A percentile compares a stretch with the other conserved stretches of the same genome.
phyloP scores from a whole-genome alignment of 2,329 filamentous ascomycete genomes.

The Lasiodiplodia theobromae region DNA sequence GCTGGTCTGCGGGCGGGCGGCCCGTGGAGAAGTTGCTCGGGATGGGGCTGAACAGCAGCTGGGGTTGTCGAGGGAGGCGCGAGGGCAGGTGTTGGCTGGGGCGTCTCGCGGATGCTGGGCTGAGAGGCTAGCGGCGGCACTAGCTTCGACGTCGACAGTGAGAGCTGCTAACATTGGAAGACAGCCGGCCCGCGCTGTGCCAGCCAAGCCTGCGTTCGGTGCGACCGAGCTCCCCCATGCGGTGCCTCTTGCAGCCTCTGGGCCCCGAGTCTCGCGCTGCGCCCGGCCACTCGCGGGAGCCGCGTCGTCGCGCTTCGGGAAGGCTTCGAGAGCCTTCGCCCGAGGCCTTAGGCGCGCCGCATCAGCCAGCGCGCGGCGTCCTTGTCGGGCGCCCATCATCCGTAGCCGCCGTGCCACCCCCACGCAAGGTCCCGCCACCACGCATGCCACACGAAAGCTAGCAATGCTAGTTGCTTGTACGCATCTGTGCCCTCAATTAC shows the following conservation, averaged over 20 bases:
- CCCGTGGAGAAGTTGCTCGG: slow-evolving; percentile 23
- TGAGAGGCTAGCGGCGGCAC: slow-evolving; percentile 19
- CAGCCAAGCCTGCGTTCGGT: not conserved
- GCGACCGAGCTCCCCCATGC: slow-evolving; percentile 11
- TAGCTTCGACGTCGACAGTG: not conserved
- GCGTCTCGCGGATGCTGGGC: slow-evolving; percentile 6
- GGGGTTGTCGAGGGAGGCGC: slow-evolving; percentile 14
- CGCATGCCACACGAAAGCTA: not conserved
- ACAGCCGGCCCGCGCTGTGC: not conserved
- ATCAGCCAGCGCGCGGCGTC: not conserved
- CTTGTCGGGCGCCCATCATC: slow-evolving; percentile 3
- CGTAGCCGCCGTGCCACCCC: not conserved
- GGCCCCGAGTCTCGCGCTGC: slow-evolving; percentile 2
- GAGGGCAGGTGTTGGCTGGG: slow-evolving; percentile 24
- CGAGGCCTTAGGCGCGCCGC: slow-evolving; percentile 2
- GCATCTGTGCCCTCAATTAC: slow-evolving; percentile 6
- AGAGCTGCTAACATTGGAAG: slow-evolving; percentile 18
- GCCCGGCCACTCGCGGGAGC: not conserved
- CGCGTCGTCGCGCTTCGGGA: slow-evolving; percentile 12
- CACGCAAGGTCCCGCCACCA: slow-evolving; percentile 18
- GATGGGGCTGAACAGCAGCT: slow-evolving; percentile 27
- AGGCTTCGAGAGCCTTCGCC: slow-evolving; percentile 23
- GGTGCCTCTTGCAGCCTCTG: slow-evolving; percentile 17
- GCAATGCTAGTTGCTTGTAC: not conserved
- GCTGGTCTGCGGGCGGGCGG: slow-evolving; percentile 33